These are phyloP conservation scores for Hyphodiscus hymeniophilus DNA, from an alignment of 495 filamentous ascomycete genomes.

Conservation along the genomic window DNA sequence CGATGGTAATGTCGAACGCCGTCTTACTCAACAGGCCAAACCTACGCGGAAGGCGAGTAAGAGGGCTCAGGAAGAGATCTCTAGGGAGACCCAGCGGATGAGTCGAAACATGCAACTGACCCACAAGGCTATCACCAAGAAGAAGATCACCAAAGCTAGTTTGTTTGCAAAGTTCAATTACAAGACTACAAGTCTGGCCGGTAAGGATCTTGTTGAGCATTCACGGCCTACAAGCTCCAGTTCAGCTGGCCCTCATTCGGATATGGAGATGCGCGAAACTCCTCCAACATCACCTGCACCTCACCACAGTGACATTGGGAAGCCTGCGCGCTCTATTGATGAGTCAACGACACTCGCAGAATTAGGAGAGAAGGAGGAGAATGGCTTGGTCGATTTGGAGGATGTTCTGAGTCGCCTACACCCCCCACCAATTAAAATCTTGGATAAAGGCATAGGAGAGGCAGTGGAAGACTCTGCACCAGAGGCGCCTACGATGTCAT, in stretches of 20 bases:
- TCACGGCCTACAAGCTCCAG: conserved; percentile 29
- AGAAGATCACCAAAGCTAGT: conserved; percentile 79
- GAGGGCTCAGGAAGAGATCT: conserved; percentile 94
- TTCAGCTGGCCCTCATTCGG: conserved; percentile 30
- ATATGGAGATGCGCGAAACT: conserved; percentile 39
- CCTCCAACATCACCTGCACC: conserved; percentile 42
- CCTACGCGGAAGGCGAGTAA: conserved; percentile 85
- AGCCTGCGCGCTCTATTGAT: conserved; percentile 4
- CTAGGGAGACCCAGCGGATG: conserved; percentile 84
- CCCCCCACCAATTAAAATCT: conserved; percentile 9
- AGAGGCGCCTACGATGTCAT: neutral
- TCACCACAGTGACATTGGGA: conserved; percentile 22
- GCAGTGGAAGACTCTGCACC: conserved; percentile 24
- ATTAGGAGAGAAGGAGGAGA: conserved; percentile 6
- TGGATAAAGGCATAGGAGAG: conserved; percentile 50
- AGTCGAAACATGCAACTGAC: conserved; percentile 80
- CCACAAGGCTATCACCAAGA: conserved; percentile 85
- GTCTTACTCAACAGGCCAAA: conserved; percentile 54
- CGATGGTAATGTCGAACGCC: conserved; percentile 48
- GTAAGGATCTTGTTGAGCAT: conserved; percentile 27
- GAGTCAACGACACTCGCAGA: neutral
- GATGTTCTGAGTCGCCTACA: conserved; percentile 6
- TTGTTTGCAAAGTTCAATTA: conserved; percentile 83
- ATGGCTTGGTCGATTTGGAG: conserved; percentile 28
- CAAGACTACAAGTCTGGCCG: conserved; percentile 27